Evolutionary conservation across 225 moss, liverwort and hornwort genomes (phyloP), one percentile per base, ranked within the genome.

Genomic region (Bryoerythrophyllum caledonicum): DNA sequence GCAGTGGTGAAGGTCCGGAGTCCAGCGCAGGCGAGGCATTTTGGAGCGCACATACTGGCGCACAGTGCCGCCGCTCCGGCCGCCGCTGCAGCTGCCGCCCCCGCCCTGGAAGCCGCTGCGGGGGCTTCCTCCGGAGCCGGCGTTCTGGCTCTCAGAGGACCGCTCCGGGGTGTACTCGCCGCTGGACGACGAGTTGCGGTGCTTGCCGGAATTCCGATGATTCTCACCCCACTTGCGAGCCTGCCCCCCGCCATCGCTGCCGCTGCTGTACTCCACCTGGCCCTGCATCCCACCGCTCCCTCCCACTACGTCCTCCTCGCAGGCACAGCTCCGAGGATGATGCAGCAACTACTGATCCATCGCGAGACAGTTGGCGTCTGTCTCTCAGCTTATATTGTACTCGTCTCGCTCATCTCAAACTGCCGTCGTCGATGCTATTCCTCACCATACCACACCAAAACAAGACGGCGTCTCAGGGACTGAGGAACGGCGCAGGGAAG

Each of bases 11-110:
- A 92, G 73, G 73, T 92, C 91, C 24, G 91, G 87, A 28, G 91
- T 92, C 91, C 91, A 92, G 10, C 91, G 84, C 73, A 92, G 72
- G 74, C 91, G 85, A 25, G 91, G 91, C 91, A 90, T 90, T 86
- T 92, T 92, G 35, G 91, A 92, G 21, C 91, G 90, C 76, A 92
- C 91, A 67, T 92, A 92, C 57, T 92, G 91, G 41, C 91, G 84
- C 64, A 92, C 91, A 4, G 87, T 82, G 52, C 90, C 90, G 61
- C 88, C 84, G 64, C 86, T 81, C 27, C 86, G 68, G 53, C 86
- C 78, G 60, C 86, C 65, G 59, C 91, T 85, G 28, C 85, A 83
- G 66, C 83, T 85, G 28, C 85, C 85, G 66, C 83, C 83, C 19
- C 81, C 85, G 37, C 84, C 81, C 67, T 79, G 82, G 72, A 75